Conservation (phyloP, 2,329 filamentous ascomycete species). For the Camptophora hylomeconis region DNA sequence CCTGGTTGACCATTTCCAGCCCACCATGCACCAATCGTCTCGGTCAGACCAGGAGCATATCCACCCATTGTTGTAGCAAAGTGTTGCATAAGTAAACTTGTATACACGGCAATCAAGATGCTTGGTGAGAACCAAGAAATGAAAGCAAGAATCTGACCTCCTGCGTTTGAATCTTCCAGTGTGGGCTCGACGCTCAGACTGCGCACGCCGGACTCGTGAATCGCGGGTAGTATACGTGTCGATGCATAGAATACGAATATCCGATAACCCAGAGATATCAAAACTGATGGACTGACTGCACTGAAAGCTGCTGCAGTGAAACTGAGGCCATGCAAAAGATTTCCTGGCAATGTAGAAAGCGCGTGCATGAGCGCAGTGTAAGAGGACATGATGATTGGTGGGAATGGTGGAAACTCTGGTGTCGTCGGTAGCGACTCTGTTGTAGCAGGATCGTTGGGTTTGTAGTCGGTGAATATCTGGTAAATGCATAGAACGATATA, state of each 20-base stretch:
- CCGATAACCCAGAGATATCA: constrained; percentile 88
- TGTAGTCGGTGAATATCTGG: constrained; percentile 97
- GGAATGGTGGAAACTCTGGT: constrained; percentile 88
- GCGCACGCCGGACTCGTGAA: constrained; percentile 72
- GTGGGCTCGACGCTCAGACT: constrained; percentile 74
- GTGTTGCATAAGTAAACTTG: constrained; percentile 86
- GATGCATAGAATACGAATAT: constrained; percentile 92
- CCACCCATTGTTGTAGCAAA: constrained; percentile 60
- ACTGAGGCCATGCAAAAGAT: constrained; percentile 69
- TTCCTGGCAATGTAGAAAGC: constrained; percentile 68
- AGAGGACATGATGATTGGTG: constrained; percentile 95
- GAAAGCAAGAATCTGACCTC: constrained; percentile 66
- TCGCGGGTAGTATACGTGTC: constrained; percentile 86
- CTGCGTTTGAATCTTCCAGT: constrained; percentile 72
- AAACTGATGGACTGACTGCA: constrained; percentile 87
- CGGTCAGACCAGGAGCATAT: constrained; percentile 33
- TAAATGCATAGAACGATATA: constrained; percentile 98
- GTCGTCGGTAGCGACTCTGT: constrained; percentile 34
- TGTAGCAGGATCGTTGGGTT: constrained; percentile 58
- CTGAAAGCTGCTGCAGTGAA: constrained; percentile 86
- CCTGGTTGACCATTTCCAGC: constrained; percentile 58
- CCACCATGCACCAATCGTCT: constrained; percentile 62
- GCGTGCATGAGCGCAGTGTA: constrained; percentile 84
- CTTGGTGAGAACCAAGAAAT: constrained; percentile 90
- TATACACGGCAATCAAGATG: constrained; percentile 91